These are phyloP conservation scores for Austroboletus eburneus DNA, from an alignment of 768 basidiomycete species.

Conservation along the genomic window DNA sequence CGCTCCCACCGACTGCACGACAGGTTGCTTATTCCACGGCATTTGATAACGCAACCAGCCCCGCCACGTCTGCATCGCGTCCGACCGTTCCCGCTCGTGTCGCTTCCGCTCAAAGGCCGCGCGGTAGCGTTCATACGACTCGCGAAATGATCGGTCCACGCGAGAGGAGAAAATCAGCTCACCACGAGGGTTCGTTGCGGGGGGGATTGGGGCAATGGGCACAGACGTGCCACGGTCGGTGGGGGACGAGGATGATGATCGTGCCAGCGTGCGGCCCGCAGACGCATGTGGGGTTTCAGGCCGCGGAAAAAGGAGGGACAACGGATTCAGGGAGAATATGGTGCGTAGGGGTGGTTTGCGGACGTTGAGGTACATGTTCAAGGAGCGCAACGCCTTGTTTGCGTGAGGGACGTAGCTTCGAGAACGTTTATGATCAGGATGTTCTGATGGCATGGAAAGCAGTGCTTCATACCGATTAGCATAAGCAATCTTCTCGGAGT, in stretches of 20 bases:
- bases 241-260: slow-evolving; percentile 29
- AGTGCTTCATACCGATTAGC: slow-evolving; percentile 76
- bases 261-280: slow-evolving; percentile 23
- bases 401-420: slow-evolving; percentile 93
- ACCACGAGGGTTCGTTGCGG: slow-evolving; percentile 84
- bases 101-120: slow-evolving; percentile 78
- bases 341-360: slow-evolving; percentile 71
- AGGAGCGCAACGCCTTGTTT: slow-evolving; percentile 83
- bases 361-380: slow-evolving; percentile 98
- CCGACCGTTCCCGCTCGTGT: slow-evolving; percentile 55
- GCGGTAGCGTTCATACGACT: slow-evolving; percentile 90
- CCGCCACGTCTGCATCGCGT: slow-evolving; percentile 27
- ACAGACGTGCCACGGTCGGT: slow-evolving; percentile 44
- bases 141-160: slow-evolving; percentile 77
- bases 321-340: slow-evolving; percentile 42
- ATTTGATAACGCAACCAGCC: slow-evolving; percentile 29
- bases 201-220: slow-evolving; percentile 69
- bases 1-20: slow-evolving; percentile 4
- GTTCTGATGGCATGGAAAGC: slow-evolving; percentile 7
- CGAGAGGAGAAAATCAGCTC: slow-evolving; percentile 95
- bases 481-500: slow-evolving; percentile 92
- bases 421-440: slow-evolving; percentile 14
- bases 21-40: slow-evolving; percentile 24
- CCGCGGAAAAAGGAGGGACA: slow-evolving; percentile 37
- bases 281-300: slow-evolving; percentile 21